A percentile compares a stretch with the other conserved stretches of the same genome.
Evolutionary conservation across 2,329 filamentous ascomycete species (phyloP).

Genomic region (Colletotrichum paranaense): DNA sequence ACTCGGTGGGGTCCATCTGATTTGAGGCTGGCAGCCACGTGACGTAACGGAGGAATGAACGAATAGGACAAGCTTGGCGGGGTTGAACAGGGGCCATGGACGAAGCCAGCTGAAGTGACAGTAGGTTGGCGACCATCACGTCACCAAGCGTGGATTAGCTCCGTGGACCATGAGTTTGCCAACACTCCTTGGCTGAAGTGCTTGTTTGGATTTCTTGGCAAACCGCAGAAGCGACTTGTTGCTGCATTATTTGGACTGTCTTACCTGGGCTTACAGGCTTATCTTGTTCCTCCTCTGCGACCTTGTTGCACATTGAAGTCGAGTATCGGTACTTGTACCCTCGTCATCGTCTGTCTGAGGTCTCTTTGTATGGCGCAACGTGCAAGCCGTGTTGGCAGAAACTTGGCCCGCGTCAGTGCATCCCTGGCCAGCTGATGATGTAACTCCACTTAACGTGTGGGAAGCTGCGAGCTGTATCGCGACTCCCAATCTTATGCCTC

Average conservation of each 20-base stretch:
- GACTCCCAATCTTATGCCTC: conserved; percentile 3
- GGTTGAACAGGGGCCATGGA: conserved; percentile 3
- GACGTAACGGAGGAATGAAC: not conserved
- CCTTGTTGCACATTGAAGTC: not conserved
- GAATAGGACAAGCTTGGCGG: conserved; percentile 9
- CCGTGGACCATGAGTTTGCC: not conserved
- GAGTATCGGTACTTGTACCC: not conserved
- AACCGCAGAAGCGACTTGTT: not conserved
- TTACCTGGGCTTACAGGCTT: not conserved
- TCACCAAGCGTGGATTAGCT: conserved; percentile 32
- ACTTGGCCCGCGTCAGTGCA: conserved; percentile 36
- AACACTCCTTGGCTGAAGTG: conserved; percentile 18
- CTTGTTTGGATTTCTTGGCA: conserved; percentile 31
- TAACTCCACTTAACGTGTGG: conserved; percentile 20
- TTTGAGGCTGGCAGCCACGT: not conserved
- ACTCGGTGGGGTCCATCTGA: not conserved
- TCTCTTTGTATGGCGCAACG: not conserved
- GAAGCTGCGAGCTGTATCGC: conserved; percentile 15
- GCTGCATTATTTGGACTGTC: not conserved
- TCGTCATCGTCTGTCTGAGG: not conserved
- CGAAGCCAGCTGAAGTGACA: conserved; percentile 14
- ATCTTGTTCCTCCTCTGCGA: not conserved
- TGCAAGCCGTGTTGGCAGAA: conserved; percentile 7
- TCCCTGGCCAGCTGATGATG: conserved; percentile 32
- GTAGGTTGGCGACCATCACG: conserved; percentile 24